A percentile compares a stretch with the other conserved stretches of the same genome.
These are phyloP conservation scores for Verbascum thapsus DNA, from an alignment of 257 asterid genomes.

Conservation along the genomic window DNA sequence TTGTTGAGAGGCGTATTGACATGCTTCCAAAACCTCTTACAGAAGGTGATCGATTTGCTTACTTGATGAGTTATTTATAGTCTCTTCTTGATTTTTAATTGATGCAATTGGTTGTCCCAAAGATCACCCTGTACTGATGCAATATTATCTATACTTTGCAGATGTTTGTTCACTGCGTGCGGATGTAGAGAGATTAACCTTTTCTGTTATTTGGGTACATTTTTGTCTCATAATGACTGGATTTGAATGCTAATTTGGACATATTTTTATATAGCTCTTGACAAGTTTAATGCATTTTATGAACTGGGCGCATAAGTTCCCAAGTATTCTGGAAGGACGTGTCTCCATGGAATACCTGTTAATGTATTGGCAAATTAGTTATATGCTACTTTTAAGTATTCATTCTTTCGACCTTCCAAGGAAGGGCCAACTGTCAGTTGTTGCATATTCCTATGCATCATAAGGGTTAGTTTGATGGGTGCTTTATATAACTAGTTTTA, in stretches of 20 bases:
- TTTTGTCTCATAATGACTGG: slow-evolving; percentile 27
- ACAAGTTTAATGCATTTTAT: slow-evolving; percentile 22
- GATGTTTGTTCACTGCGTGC: slow-evolving; percentile 95
- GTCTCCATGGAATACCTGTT: too few species aligned
- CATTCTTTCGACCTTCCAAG: slow-evolving; percentile 21
- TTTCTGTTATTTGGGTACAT: slow-evolving; percentile 96
- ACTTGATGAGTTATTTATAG: slow-evolving; percentile 18
- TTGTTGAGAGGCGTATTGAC: slow-evolving; percentile 97
- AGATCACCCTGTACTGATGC: slow-evolving; percentile 20
- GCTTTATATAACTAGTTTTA: neutral
- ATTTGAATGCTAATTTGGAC: slow-evolving; percentile 17
- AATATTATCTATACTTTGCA: slow-evolving; percentile 40
- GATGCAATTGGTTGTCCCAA: slow-evolving; percentile 4
- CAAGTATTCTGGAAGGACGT: neutral
- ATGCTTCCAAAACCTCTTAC: slow-evolving; percentile 99
- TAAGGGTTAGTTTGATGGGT: slow-evolving; percentile 12
- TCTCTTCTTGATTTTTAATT: slow-evolving; percentile 27
- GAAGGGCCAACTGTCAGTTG: slow-evolving; percentile 14
- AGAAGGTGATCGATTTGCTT: slow-evolving; percentile 62
- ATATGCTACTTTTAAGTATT: neutral
- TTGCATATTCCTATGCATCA: slow-evolving; percentile 22
- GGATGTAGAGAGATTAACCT: slow-evolving; percentile 94
- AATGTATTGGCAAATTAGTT: too few species aligned
- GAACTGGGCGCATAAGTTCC: slow-evolving; percentile 20
- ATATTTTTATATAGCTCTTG: slow-evolving; percentile 1